phyloP scores from a whole-genome alignment of 192 early-diverging fungal species.

The Coemansia sp. region DNA sequence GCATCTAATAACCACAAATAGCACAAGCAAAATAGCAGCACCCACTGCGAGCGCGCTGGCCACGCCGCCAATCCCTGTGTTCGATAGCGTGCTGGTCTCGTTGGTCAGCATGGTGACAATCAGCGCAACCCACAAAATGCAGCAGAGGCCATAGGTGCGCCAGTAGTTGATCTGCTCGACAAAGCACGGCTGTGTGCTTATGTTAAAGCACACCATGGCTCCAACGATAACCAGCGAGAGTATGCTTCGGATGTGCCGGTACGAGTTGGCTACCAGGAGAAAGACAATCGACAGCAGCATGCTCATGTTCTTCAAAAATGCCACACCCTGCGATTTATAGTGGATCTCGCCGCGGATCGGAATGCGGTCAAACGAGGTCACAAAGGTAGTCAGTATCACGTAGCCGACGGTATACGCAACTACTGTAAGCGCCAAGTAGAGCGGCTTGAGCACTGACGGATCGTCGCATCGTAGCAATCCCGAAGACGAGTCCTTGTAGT shows the following conservation, averaged over 20 bases:
- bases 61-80: slow-evolving; percentile 37
- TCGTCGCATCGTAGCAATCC: slow-evolving; percentile 51
- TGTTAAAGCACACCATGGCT: slow-evolving; percentile 70
- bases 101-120: slow-evolving; percentile 65
- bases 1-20: slow-evolving; percentile 51
- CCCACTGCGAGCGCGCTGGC: slow-evolving; percentile 54
- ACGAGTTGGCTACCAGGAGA: slow-evolving; percentile 57
- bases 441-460: slow-evolving; percentile 49
- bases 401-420: slow-evolving; percentile 63
- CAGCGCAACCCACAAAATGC: slow-evolving; percentile 65
- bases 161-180: slow-evolving; percentile 72
- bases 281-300: slow-evolving; percentile 67
- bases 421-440: slow-evolving; percentile 59
- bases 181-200: slow-evolving; percentile 68
- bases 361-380: slow-evolving; percentile 67
- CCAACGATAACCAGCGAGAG: slow-evolving; percentile 64
- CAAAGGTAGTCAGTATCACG: slow-evolving; percentile 61
- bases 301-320: slow-evolving; percentile 70
- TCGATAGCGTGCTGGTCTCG: slow-evolving; percentile 28
- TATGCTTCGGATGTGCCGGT: slow-evolving; percentile 60
- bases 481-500: slow-evolving; percentile 25
- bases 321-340: slow-evolving; percentile 68
- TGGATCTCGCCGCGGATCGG: slow-evolving; percentile 67
- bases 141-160: slow-evolving; percentile 60
- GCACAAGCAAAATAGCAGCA: slow-evolving; percentile 53